Percentiles rank a stretch among this genome's conserved stretches.
Evolutionary conservation across 371 early-diverging fungal genomes (phyloP).

Genomic region (Funneliformis caledonium): DNA sequence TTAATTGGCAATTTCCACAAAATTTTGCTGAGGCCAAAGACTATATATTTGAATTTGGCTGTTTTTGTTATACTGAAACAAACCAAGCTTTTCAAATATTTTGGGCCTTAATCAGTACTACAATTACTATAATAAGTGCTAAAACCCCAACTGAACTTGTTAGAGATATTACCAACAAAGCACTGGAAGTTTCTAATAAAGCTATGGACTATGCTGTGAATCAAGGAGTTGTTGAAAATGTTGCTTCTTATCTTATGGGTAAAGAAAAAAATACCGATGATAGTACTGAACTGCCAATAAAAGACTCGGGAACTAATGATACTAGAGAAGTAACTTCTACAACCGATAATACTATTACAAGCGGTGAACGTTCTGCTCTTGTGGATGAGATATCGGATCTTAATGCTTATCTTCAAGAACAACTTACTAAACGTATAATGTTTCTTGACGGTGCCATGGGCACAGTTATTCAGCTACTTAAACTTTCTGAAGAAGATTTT

Average conservation of each 20-base stretch:
- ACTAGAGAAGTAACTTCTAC: too few relatives aligned
- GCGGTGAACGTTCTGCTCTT: too few relatives aligned
- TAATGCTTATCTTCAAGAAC: conserved; percentile 72
- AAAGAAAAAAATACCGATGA: background rate
- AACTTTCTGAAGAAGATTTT: conserved; percentile 83
- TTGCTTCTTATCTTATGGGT: background rate
- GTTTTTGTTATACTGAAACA: background rate
- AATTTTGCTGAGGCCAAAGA: background rate
- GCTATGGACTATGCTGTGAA: background rate
- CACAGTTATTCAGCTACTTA: conserved; percentile 88
- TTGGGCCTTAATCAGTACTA: background rate
- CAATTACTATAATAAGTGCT: background rate
- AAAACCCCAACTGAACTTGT: background rate
- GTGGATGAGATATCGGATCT: conserved; percentile 43
- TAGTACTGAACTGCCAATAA: background rate
- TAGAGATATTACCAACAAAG: background rate
- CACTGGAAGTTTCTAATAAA: background rate
- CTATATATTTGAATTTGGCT: background rate
- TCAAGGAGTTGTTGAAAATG: background rate
- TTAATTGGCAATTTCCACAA: background rate
- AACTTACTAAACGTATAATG: conserved; percentile 84
- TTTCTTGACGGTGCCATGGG: conserved; percentile 96
- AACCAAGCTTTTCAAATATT: background rate
- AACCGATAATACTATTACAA: background rate
- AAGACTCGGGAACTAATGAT: background rate